Evolutionary conservation across 139 green algal species (phyloP).

Genomic region (Chlamydomonas eustigma): DNA sequence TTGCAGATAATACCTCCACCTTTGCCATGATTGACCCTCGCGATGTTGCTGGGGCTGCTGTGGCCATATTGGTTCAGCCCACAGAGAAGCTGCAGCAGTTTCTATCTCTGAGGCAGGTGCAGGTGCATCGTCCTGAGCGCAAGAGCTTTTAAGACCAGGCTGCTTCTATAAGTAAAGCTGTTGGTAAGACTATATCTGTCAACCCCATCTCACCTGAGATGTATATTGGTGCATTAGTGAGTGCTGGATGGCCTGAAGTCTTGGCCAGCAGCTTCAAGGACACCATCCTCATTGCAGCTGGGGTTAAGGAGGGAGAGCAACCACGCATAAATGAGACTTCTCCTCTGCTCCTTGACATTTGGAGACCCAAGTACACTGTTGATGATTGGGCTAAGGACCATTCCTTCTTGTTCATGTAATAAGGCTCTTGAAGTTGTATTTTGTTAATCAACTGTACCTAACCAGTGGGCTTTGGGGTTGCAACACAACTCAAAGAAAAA

Average conservation of each 20-base stretch:
- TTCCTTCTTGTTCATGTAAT: background rate
- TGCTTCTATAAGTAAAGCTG: background rate
- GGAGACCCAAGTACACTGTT: slow-evolving; percentile 6
- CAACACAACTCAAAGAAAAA: no score
- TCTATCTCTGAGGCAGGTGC: background rate
- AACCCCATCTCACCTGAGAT: background rate
- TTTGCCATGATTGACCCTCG: background rate
- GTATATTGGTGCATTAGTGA: background rate
- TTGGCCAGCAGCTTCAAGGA: no score
- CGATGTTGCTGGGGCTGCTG: background rate
- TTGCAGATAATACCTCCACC: background rate
- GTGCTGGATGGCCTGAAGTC: no score
- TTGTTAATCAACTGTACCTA: no score
- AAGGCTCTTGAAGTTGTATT: no score
- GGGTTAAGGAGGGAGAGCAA: no score
- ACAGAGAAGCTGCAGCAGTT: background rate
- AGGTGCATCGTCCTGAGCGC: slow-evolving; percentile 7
- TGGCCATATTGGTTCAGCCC: background rate
- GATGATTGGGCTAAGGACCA: background rate
- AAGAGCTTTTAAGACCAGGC: background rate
- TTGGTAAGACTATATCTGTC: background rate
- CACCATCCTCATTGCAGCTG: no score
- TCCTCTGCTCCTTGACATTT: background rate
- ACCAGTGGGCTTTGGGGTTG: no score
- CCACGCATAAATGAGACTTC: slow-evolving; percentile 2